Evolutionary conservation across 208 protist genomes (phyloP).

Genomic region (Crithidia expoeki): DNA sequence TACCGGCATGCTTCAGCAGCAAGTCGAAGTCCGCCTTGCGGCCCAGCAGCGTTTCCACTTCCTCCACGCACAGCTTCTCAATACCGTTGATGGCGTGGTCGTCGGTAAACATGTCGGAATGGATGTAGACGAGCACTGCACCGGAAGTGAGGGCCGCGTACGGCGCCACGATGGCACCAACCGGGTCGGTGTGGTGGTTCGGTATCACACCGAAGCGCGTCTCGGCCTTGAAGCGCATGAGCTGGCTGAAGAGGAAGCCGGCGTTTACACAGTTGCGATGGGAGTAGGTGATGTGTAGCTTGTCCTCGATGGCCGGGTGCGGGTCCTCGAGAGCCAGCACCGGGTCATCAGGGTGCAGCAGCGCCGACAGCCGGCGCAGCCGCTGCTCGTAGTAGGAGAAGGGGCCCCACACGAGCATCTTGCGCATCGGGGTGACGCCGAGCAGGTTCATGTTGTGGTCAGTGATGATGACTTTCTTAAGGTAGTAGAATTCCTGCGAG

Average conservation of each 20-base stretch:
- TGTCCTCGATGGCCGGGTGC: conserved; percentile 83
- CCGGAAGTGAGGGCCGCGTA: conserved; percentile 88
- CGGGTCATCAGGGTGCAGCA: conserved; percentile 91
- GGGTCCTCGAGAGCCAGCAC: conserved; percentile 88
- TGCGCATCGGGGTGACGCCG: conserved; percentile 87
- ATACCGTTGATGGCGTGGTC: conserved; percentile 91
- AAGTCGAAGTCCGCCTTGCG: conserved; percentile 85
- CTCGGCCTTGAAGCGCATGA: conserved; percentile 84
- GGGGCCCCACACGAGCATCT: conserved; percentile 90
- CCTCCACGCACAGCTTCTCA: conserved; percentile 91
- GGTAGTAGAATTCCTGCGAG: conserved; percentile 93
- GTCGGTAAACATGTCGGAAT: conserved; percentile 91
- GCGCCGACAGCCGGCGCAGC: conserved; percentile 82
- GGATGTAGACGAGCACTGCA: conserved; percentile 86
- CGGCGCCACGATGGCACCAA: conserved; percentile 87
- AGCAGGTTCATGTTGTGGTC: conserved; percentile 94
- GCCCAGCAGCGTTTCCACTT: conserved; percentile 82
- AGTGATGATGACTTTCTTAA: conserved; percentile 93
- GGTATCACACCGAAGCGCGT: conserved; percentile 91
- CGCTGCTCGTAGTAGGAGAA: conserved; percentile 94
- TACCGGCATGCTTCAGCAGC: conserved; percentile 86
- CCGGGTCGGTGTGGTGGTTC: conserved; percentile 85
- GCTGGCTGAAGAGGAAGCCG: conserved; percentile 84
- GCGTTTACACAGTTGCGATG: conserved; percentile 91
- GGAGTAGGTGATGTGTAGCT: conserved; percentile 86